A percentile compares a stretch with the other conserved stretches of the same genome.
These are phyloP conservation scores for Daldinia sp. DNA, from an alignment of 2,329 filamentous ascomycete genomes.

Conservation along the genomic window DNA sequence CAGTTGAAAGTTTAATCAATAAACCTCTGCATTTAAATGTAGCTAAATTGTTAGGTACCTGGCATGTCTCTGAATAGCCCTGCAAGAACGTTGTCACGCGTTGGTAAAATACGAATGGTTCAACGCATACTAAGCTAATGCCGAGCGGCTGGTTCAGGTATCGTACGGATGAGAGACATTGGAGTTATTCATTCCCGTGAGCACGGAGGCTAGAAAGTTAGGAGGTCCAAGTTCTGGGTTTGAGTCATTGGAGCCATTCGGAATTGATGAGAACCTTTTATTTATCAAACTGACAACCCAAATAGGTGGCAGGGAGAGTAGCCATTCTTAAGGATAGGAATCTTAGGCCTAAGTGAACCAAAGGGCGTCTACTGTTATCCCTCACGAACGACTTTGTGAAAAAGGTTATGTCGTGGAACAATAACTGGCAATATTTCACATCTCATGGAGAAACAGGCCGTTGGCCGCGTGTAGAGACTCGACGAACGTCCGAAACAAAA, in stretches of 20 bases:
- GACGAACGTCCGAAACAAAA: neutral
- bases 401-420: slow-evolving; percentile 28
- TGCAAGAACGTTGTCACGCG: neutral
- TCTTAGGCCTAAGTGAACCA: slow-evolving; percentile 12
- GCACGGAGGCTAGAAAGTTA: neutral
- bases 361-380: slow-evolving; percentile 21
- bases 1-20: neutral
- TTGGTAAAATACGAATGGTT: neutral
- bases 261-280: neutral
- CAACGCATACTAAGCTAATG: neutral
- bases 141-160: neutral
- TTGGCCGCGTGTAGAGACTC: neutral
- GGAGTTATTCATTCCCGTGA: neutral
- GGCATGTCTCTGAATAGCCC: neutral
- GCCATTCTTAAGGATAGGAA: slow-evolving; percentile 24
- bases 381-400: slow-evolving; percentile 14
- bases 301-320: neutral
- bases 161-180: slow-evolving; percentile 1
- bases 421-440: neutral
- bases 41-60: neutral
- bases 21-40: neutral
- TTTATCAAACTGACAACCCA: neutral
- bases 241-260: neutral
- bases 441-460: slow-evolving; percentile 1
- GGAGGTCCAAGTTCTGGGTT: neutral